phyloP scores from a whole-genome alignment of 176 grass and related monocot genomes.

The Otatea glauca region DNA sequence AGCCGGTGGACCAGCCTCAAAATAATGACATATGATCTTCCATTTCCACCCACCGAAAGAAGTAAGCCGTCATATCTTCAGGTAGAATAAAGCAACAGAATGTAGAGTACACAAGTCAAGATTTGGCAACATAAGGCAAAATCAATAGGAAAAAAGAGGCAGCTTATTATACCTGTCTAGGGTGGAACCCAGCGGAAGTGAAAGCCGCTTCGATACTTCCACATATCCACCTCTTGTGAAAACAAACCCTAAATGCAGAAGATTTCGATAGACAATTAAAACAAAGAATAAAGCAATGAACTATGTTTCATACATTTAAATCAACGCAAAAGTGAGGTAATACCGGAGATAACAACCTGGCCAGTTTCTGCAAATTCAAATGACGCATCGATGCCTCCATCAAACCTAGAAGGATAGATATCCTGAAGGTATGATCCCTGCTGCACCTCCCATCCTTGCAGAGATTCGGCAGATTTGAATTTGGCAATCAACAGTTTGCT shows the following conservation, averaged over 20 bases:
- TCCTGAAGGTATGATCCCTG: conserved; percentile 74
- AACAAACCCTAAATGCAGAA: conserved; percentile 74
- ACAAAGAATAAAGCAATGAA: conserved; percentile 9
- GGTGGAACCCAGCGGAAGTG: conserved; percentile 93
- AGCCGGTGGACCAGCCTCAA: conserved; percentile 86
- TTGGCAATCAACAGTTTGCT: conserved; percentile 89
- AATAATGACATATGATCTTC: conserved; percentile 86
- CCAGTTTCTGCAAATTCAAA: conserved; percentile 72
- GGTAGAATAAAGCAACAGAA: conserved; percentile 3
- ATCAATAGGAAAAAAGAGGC: background rate
- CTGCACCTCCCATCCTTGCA: conserved; percentile 78
- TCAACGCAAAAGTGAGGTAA: background rate
- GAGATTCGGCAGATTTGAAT: conserved; percentile 78
- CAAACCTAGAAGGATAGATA: conserved; percentile 66
- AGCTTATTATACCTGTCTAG: conserved; percentile 74
- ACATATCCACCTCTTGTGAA: conserved; percentile 91
- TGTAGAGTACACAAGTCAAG: conserved; percentile 19
- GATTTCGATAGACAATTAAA: conserved; percentile 25
- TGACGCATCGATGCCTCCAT: conserved; percentile 81
- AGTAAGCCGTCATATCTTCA: conserved; percentile 89
- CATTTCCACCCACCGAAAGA: conserved; percentile 90
- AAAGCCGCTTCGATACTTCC: conserved; percentile 83
- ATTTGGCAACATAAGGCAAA: conserved; percentile 30
- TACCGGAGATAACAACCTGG: conserved; percentile 74
- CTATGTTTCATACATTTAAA: background rate